Base-by-base conservation (phyloP, 768 basidiomycete species). In the Russula sp. region DNA sequence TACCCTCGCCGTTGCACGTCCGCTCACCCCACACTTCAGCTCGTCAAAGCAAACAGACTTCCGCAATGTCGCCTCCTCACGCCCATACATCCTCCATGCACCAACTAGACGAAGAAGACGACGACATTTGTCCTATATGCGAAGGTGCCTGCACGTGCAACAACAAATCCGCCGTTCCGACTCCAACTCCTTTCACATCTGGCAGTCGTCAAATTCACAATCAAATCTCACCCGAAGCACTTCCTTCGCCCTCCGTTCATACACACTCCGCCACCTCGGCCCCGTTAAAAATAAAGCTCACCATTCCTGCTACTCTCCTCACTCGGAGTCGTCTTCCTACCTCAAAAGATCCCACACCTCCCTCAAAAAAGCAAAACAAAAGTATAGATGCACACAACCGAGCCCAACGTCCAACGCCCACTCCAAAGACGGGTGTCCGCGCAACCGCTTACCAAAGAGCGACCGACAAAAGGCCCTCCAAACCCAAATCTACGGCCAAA, bases 121-220 rank as follows among this genome's bases (percentile, higher is more conserved):
- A 84, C 83, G 87, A 91, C 73, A 90, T 92, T 61, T 93, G 90
- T 74, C 90, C 89, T 8, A 89, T 92, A 67, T 93, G 90, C 88
- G 91, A 92, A 79, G 86, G 88, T 71, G 86, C 89, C 71, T 93
- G 90, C 79, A 91, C 88, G 35, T 92, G 90, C 80, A 73, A 76
- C 74, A 84, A 72, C 74, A n/a, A 70, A 70, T 39, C 37, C 51
- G 14, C 57, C 65, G 27, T 45, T 32, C 44, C 63, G 8, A 37
- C 37, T 45, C 14, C 57, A 57, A 4, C 35, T 27, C 63, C 62
- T 20, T 16, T 57, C 31, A 13, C 48, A n/a, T 50, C 54, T 40
- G 20, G 32, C 57, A 48, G 57, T 49, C 55, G 27, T 55, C 57
- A 40, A 35, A 54, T 57, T 14, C 48, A 49, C 51, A 47, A 47